A percentile compares a stretch with the other conserved stretches of the same genome.
These are phyloP conservation scores for Curvularia spicifera DNA, from an alignment of 2,329 filamentous ascomycete genomes.

Conservation along the genomic window DNA sequence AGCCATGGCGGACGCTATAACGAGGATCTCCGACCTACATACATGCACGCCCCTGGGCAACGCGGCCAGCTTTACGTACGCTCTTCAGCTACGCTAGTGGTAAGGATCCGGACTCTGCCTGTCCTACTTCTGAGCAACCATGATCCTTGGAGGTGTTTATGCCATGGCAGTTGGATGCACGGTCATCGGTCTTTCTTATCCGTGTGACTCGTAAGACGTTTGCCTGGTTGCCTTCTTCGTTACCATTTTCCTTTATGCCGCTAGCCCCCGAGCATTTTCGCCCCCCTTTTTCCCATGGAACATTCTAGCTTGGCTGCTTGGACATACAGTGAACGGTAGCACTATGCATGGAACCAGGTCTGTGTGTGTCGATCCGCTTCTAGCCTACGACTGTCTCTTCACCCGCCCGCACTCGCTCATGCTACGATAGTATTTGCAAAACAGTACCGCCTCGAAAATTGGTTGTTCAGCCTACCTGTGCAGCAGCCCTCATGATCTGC, in stretches of 20 bases:
- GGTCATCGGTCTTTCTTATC: too few relatives aligned
- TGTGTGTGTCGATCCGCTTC: not conserved
- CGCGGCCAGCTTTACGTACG: too few relatives aligned
- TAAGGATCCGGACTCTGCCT: not conserved
- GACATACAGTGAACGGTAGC: not conserved
- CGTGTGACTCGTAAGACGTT: not conserved
- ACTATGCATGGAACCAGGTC: not conserved
- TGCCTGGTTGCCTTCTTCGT: not conserved
- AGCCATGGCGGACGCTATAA: not conserved
- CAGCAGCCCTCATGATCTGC: not conserved
- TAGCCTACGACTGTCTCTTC: not conserved
- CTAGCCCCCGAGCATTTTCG: not conserved
- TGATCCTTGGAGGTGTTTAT: not conserved
- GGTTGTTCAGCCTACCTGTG: not conserved
- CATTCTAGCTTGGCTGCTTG: not conserved
- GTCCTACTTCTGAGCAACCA: too few relatives aligned
- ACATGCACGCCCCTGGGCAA: not conserved
- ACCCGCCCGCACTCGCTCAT: not conserved
- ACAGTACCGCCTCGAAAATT: not conserved
- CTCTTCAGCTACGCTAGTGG: not conserved
- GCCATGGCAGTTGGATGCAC: too few relatives aligned
- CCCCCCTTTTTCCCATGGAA: not conserved
- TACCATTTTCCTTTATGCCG: not conserved
- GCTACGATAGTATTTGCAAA: not conserved
- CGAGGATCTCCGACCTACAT: not conserved